phyloP scores from a whole-genome alignment of 1,139 yeast species.

The Kurtzmaniella natalensis region DNA sequence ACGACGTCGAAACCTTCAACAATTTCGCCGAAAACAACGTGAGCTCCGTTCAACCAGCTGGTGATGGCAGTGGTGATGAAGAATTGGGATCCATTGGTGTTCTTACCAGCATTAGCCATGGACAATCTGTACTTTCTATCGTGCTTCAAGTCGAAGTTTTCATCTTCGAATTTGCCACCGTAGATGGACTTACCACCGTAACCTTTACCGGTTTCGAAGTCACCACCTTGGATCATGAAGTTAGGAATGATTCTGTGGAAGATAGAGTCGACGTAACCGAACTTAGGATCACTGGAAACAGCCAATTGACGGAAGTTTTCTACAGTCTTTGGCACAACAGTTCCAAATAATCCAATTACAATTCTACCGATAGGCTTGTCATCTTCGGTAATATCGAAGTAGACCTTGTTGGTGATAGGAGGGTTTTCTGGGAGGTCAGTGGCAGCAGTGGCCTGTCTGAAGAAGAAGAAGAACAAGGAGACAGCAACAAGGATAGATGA shows the following conservation, averaged over 20 bases:
- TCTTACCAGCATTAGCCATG: conserved; percentile 63
- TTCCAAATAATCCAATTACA: conserved; percentile 67
- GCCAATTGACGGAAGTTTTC: conserved; percentile 59
- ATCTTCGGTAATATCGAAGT: conserved; percentile 80
- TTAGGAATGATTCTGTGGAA: conserved; percentile 57
- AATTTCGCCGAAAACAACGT: conserved; percentile 82
- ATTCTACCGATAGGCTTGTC: conserved; percentile 67
- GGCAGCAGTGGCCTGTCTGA: conserved; percentile 17
- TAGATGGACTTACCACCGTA: conserved; percentile 59
- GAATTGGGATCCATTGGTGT: conserved; percentile 63
- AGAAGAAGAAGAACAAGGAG: conserved; percentile 19
- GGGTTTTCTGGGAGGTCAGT: conserved; percentile 44
- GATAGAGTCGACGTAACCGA: conserved; percentile 46
- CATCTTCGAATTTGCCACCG: conserved; percentile 55
- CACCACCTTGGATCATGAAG: conserved; percentile 64
- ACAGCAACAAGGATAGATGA: conserved; percentile 20
- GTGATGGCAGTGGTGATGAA: conserved; percentile 62
- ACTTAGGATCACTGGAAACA: conserved; percentile 53
- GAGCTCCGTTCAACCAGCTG: conserved; percentile 61
- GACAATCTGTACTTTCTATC: conserved; percentile 56
- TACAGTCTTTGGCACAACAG: conserved; percentile 57
- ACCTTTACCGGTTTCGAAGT: conserved; percentile 55
- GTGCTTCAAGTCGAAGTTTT: conserved; percentile 53
- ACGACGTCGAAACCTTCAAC: conserved; percentile 64
- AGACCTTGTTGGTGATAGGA: conserved; percentile 69